phyloP scores from a whole-genome alignment of 2,329 filamentous ascomycete genomes.

The Seiridium unicorne region DNA sequence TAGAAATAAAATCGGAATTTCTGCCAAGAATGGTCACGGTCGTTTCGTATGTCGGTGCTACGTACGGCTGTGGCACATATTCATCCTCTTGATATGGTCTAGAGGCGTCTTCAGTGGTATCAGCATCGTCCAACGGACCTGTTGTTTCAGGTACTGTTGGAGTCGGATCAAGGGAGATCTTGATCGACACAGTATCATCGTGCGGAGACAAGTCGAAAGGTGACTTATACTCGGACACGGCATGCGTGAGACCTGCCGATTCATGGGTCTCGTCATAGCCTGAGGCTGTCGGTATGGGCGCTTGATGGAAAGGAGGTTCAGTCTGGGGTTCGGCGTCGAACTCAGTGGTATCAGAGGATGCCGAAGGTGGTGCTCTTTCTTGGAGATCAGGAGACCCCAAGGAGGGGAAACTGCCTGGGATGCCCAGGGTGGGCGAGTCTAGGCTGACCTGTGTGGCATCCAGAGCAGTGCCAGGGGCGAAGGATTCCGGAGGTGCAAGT shows the following conservation, averaged over 20 bases:
- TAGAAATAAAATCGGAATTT: conserved; percentile 34
- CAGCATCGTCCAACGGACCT: conserved; percentile 22
- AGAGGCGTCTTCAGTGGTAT: conserved; percentile 23
- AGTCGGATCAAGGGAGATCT: conserved; percentile 37
- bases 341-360: conserved; percentile 63
- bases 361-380: conserved; percentile 54
- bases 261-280: conserved; percentile 13
- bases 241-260: conserved; percentile 20
- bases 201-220: conserved; percentile 43
- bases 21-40: conserved; percentile 50
- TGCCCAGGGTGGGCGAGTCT: conserved; percentile 66
- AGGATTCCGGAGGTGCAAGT: background rate
- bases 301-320: conserved; percentile 42
- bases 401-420: conserved; percentile 61
- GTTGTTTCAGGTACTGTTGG: conserved; percentile 22
- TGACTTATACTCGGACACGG: conserved; percentile 45
- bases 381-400: conserved; percentile 33
- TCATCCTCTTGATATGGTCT: conserved; percentile 32
- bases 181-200: conserved; percentile 37
- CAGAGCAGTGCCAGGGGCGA: background rate
- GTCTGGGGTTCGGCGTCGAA: conserved; percentile 73
- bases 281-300: conserved; percentile 9
- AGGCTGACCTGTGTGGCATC: background rate
- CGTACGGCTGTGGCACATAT: conserved; percentile 39
- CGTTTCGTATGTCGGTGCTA: conserved; percentile 38